Evolutionary conservation across 768 basidiomycete species (phyloP), one percentile per base, ranked within the genome.

Genomic region (Dacryopinax primogenitus): DNA sequence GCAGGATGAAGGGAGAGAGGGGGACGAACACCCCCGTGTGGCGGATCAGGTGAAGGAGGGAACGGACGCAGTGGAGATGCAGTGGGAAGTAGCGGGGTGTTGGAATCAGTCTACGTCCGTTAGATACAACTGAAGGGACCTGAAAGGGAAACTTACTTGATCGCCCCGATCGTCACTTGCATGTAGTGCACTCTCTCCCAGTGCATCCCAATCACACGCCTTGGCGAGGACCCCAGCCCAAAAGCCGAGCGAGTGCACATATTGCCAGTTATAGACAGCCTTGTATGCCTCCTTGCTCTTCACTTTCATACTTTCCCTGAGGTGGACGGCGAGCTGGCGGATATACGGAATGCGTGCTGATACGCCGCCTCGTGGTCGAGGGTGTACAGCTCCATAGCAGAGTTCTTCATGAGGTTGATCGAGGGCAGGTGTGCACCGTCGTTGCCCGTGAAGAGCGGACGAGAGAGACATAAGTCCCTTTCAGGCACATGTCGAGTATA

Each of bases 221-320:
- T 86, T 80, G 23, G 86, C 87, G 11, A 99, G 81, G 11, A 97
- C 92, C 39, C 90, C 80, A 39, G 84, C 82, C 96, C 96, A 99
- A 71, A 98, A 98, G 78, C 98, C 96, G 68, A 99, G 78, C 66
- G 86, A 90, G 74, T 99, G 96, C 1, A 87, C 88, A 69, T 87
- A 97, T 77, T 97, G 96, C 96, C 96, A 99, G 76, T 97, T 99
- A 77, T 99, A 96, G 23, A 99, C 95, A 70, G 88, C 86, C 74
- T 87, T 87, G 77, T 88, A 94, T 9, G 91, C 86, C 69, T 98
- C 93, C 87, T 92, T 92, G 32, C 84, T 86, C 72, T 87, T 86
- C 39, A 85, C 79, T 76, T 94, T 93, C 84, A 92, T 90, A 74
- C 90, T 90, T 71, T 88, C 90, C 64, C 96, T 79, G 39, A 99